These are phyloP conservation scores for Coemansia sp. DNA, from an alignment of 192 early-diverging fungal species.

Conservation along the genomic window DNA sequence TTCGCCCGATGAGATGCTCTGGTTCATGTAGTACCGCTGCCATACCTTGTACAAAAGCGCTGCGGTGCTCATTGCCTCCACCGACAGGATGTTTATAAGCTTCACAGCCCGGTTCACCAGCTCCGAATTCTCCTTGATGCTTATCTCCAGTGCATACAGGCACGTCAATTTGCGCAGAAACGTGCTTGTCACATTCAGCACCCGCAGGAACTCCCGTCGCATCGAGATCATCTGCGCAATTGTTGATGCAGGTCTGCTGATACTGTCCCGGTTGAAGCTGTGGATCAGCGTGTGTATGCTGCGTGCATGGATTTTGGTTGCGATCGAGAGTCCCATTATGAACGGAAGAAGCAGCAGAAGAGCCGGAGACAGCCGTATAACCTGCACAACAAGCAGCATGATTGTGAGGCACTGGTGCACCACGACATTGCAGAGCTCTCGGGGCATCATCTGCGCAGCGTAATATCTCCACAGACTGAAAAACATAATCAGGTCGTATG, in stretches of 20 bases:
- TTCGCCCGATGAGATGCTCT: slow-evolving; percentile 11
- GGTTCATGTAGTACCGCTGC: not conserved
- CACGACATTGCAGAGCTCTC: not conserved
- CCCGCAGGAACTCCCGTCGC: slow-evolving; percentile 5
- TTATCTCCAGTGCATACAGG: no score
- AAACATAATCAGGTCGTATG: not conserved
- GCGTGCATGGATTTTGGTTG: no score
- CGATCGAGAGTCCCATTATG: no score
- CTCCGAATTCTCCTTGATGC: no score
- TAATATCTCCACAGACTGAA: not conserved
- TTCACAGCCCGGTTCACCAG: no score
- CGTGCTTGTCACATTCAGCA: not conserved
- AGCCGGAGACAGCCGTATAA: not conserved
- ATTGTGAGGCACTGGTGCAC: not conserved
- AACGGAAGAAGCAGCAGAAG: no score
- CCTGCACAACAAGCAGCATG: slow-evolving; percentile 1
- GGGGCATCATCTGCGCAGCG: not conserved
- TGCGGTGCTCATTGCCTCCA: not conserved
- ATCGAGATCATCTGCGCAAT: no score
- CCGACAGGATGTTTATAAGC: not conserved
- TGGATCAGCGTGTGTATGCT: no score
- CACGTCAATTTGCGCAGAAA: no score
- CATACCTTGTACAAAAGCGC: slow-evolving; percentile 8
- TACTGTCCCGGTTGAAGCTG: no score
- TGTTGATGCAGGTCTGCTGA: no score